Conservation (phyloP, 176 grass and related monocot genomes). For the Typha latifolia region DNA sequence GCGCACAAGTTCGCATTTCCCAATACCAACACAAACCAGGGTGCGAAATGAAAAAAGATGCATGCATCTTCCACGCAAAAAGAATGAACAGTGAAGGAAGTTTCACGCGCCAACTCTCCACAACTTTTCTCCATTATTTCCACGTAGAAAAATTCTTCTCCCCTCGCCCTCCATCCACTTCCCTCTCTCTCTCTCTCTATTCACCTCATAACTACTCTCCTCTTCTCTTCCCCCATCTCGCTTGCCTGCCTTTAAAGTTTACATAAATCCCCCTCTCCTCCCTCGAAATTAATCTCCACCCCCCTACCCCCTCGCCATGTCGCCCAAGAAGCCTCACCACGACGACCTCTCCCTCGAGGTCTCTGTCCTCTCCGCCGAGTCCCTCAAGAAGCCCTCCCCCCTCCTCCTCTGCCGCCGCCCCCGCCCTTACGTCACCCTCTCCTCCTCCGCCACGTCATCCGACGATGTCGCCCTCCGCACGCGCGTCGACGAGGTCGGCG, state of each 20-base stretch:
- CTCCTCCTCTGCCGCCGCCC: conserved; percentile 40
- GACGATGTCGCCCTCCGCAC: conserved; percentile 19
- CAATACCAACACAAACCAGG: neutral
- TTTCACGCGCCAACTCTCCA: neutral
- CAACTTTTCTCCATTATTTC: conserved; percentile 36
- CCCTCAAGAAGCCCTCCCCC: conserved; percentile 41
- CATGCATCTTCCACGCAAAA: conserved; percentile 22
- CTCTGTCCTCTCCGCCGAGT: conserved; percentile 66
- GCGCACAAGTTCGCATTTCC: no score
- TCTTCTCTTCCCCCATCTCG: neutral
- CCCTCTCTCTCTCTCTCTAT: neutral
- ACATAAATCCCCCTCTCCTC: neutral
- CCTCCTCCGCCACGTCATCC: neutral
- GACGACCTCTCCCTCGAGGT: conserved; percentile 50
- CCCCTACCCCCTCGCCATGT: neutral
- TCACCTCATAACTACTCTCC: neutral
- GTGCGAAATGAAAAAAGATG: neutral
- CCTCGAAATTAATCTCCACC: neutral
- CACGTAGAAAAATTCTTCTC: conserved; percentile 29
- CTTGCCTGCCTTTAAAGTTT: no score
- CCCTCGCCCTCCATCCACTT: conserved; percentile 23
- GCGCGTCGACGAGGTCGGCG: conserved; percentile 18
- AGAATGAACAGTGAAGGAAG: conserved; percentile 38
- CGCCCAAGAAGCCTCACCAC: conserved; percentile 12
- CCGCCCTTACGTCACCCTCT: conserved; percentile 60